Conservation (phyloP, 1,284 basidiomycete species). For the Ceratobasidium sp. region DNA sequence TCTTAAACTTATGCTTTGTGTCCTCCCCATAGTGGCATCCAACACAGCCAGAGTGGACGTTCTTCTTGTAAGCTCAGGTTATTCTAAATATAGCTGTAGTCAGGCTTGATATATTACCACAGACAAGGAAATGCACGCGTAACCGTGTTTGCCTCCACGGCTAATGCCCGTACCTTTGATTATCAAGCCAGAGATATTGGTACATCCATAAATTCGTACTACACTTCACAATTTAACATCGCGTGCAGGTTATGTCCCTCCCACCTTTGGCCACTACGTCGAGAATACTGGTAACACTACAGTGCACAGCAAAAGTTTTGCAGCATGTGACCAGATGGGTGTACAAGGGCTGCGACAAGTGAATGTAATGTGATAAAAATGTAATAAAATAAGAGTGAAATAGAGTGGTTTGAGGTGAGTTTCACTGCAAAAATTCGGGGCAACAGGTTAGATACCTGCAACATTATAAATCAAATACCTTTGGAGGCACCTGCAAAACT, state of each 20-base stretch:
- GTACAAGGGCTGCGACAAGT: too few species aligned
- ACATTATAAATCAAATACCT: conserved; percentile 64
- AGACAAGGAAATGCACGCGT: conserved; percentile 62
- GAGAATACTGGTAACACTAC: conserved; percentile 72
- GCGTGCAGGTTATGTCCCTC: conserved; percentile 60
- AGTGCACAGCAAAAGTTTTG: too few species aligned
- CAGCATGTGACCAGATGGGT: too few species aligned
- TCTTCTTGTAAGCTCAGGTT: conserved; percentile 45
- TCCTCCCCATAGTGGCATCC: conserved; percentile 30
- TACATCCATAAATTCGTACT: too few species aligned
- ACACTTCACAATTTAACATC: not conserved
- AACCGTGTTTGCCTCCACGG: conserved; percentile 7
- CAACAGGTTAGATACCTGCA: conserved; percentile 67
- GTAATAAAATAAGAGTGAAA: too few species aligned
- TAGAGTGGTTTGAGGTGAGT: too few species aligned
- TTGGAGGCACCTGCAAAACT: conserved; percentile 66
- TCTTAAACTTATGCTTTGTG: conserved; percentile 8
- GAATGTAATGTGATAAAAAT: too few species aligned
- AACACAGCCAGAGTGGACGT: conserved; percentile 47
- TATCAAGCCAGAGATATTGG: conserved; percentile 57
- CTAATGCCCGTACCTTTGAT: conserved; percentile 21
- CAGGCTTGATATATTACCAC: conserved; percentile 13
- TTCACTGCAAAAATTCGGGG: too few species aligned
- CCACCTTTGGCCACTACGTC: conserved; percentile 67
- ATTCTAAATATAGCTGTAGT: not conserved